Conservation (phyloP, 257 asterid species). For the Solanum ahanhuiri region DNA sequence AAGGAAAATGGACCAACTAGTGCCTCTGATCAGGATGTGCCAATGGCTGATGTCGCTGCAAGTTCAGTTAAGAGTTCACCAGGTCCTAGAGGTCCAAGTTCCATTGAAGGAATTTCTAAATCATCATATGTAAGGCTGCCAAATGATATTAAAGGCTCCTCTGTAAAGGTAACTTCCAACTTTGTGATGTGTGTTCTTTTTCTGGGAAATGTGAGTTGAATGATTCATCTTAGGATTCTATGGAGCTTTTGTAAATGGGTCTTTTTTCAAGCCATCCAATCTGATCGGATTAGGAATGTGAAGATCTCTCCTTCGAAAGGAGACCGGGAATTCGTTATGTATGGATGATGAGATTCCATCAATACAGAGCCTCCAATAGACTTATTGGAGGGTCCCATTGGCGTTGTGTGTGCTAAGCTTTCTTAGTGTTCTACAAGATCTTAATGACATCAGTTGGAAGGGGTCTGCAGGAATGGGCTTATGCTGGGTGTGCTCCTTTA, state of each 20-base stretch:
- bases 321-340: neutral
- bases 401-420: neutral
- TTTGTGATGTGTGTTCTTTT: neutral
- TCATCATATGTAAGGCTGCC: slow-evolving; percentile 82
- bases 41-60: slow-evolving; percentile 63
- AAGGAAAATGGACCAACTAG: slow-evolving; percentile 71
- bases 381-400: neutral
- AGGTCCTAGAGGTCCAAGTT: slow-evolving; percentile 67
- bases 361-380: neutral
- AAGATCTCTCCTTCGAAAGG: neutral
- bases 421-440: neutral
- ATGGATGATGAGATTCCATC: neutral
- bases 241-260: neutral
- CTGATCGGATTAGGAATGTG: neutral
- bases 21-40: slow-evolving; percentile 69
- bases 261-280: neutral
- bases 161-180: slow-evolving; percentile 52
- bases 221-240: neutral
- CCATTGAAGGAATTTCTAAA: slow-evolving; percentile 88
- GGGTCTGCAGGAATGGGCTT: neutral
- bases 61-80: slow-evolving; percentile 39
- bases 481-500: neutral
- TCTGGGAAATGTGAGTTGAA: neutral
- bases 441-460: neutral
- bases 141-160: slow-evolving; percentile 80